Conservation (phyloP, 768 basidiomycete genomes). For the Porphyrellus cyaneotinctus region DNA sequence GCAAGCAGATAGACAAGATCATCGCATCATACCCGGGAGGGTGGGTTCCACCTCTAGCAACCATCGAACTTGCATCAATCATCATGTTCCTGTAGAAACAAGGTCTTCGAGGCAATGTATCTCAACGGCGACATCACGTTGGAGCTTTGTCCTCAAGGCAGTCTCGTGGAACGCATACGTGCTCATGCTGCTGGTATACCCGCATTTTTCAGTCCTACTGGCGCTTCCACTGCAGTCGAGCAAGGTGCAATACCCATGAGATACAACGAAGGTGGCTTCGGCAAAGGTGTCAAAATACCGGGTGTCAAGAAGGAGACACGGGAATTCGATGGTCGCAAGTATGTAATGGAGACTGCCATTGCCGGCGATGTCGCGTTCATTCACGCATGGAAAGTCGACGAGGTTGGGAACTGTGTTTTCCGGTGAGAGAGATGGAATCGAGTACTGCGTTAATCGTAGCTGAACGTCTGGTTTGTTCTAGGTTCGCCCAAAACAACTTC, state of each 20-base stretch:
- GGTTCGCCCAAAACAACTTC: conserved; percentile 88
- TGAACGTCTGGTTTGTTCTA: conserved; percentile 23
- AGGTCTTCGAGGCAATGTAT: conserved; percentile 79
- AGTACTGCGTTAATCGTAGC: neutral
- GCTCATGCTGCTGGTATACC: conserved; percentile 90
- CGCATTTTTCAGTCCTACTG: conserved; percentile 91
- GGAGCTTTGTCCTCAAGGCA: conserved; percentile 90
- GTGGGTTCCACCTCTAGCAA: conserved; percentile 34
- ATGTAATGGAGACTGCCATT: conserved; percentile 77
- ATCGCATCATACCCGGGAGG: conserved; percentile 90
- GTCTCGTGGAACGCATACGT: conserved; percentile 81
- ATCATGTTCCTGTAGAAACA: conserved; percentile 55
- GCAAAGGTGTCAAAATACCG: conserved; percentile 62
- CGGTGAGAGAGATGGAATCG: conserved; percentile 42
- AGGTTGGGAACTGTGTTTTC: conserved; percentile 88
- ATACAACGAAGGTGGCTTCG: conserved; percentile 73
- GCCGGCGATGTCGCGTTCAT: conserved; percentile 82
- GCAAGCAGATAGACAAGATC: conserved; percentile 75
- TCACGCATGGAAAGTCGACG: conserved; percentile 89
- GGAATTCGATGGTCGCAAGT: conserved; percentile 75
- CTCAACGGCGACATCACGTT: conserved; percentile 76
- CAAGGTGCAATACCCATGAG: conserved; percentile 73
- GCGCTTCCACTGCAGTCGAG: conserved; percentile 81
- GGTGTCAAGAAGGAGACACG: conserved; percentile 75
- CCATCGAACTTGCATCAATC: neutral